Base-by-base conservation (phyloP, 768 basidiomycete genomes). In the Lactifluus subvellereus region DNA sequence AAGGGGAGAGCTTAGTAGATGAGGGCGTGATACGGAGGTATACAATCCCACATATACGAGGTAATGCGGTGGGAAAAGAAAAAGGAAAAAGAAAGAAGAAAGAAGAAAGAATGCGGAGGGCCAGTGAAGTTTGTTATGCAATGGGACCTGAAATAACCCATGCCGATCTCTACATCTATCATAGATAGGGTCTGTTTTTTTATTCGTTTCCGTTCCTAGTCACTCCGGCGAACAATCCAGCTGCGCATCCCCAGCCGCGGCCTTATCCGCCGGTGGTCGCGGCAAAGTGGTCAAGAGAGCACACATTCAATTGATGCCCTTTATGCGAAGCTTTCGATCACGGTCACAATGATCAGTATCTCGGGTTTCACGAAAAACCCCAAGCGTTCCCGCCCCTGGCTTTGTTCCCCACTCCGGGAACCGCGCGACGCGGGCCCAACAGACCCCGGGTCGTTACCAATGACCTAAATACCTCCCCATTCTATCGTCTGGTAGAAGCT, bases 301-400 rank as follows among this genome's bases (percentile, higher is more conserved):
- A 27, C 27, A 27, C 27, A 27, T 27, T 27, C 27, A 27, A 27
- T 27, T 27, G 27, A 27, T 27, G 1, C 27, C 27, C 27, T 27
- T 27, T 27, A 27, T 27, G 27, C 27, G 27, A 27, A 27, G 27
- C 27, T 27, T 27, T 27, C 27, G 27, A 27, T 27, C 27, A 27
- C 27, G 27, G 27, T 27, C 27, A 27, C 27, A 27, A 27, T 27
- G 27, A 27, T 27, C 27, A 27, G 27, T 27, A 27, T 27, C 27
- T 27, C 27, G 2, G 27, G 27, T 27, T 27, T 27, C 27, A 27
- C 27, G 27, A 27, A 27, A 27, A 27, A 33, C 27, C 50, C 18
- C 59, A 38, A 38, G 20, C 6, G 50, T 43, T 45, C 51, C 33
- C 59, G 37, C 54, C 40, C 60, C 60, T 61, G 54, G 48, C 54